Percentiles rank a stretch among this genome's conserved stretches.
phyloP scores from a whole-genome alignment of 257 asterid species.

The Solanum dulcamara region DNA sequence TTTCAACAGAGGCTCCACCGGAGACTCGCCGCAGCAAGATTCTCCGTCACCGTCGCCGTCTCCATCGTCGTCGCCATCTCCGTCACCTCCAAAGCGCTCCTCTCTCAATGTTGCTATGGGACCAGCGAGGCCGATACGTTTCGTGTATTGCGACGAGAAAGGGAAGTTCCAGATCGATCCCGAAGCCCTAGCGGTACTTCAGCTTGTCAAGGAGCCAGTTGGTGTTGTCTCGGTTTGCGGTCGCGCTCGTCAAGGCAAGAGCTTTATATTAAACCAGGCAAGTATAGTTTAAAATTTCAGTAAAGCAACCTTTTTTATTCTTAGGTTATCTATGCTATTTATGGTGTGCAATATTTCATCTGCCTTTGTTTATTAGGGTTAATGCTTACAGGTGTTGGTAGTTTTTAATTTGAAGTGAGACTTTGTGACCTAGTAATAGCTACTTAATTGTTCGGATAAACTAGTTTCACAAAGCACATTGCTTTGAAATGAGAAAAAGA shows the following conservation, averaged over 20 bases:
- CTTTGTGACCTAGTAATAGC: background rate
- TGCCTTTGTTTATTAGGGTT: background rate
- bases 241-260: slow-evolving; percentile 99
- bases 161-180: slow-evolving; percentile 93
- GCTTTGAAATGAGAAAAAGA: background rate
- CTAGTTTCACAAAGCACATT: background rate
- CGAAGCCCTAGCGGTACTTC: slow-evolving; percentile 90
- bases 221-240: slow-evolving; percentile 98
- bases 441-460: background rate
- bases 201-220: slow-evolving; percentile 83
- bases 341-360: background rate
- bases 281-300: background rate
- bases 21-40: slow-evolving; percentile 37
- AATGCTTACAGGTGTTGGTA: background rate
- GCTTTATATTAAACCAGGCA: slow-evolving; percentile 86
- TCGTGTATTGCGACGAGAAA: slow-evolving; percentile 76
- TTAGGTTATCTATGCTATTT: background rate
- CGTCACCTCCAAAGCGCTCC: slow-evolving; percentile 23
- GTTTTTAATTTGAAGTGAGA: background rate
- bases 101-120: slow-evolving; percentile 39
- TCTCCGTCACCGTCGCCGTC: slow-evolving; percentile 8
- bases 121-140: slow-evolving; percentile 87
- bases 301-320: background rate
- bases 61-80: slow-evolving; percentile 24
- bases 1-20: slow-evolving; percentile 32